Base-by-base conservation (phyloP, 306 rosid genomes). In the Lathyrus sativus region DNA sequence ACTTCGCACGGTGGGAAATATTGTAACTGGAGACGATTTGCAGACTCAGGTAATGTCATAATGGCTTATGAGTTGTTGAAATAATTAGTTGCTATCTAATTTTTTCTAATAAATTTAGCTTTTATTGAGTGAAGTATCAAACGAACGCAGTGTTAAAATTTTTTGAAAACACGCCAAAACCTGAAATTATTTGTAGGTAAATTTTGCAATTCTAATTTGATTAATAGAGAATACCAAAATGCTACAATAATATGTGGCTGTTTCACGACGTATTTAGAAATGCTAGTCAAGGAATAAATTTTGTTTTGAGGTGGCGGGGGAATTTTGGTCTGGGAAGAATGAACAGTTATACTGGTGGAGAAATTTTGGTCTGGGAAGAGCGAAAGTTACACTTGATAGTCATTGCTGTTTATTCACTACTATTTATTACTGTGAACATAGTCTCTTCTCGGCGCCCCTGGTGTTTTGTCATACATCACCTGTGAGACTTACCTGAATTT, bases 1-100 rank as follows among this genome's bases (percentile, higher is more conserved):
- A 37, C 93, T 91, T 77, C 97, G 97, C 70, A 88, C 97, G 1
- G 96, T 88, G 55, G 97, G 97, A 76, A 91, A 91, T 82, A 88
- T 91, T 80, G 97, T 88, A 67, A 91, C 96, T 0, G 97, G 97
- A 70, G 97, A 91, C 46, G 97, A 91, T 70, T 10, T 76, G 14
- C 97, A 91, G 77, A 91, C 97, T 57, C 97, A 88, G 93, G 97
- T 91, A 80, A 75, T 64, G 48, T 22, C 53, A 18, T 19, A 62
- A 15, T 35, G 13, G 22, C 41, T 45, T 57, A 45, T 45, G 43
- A 11, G 38, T 11, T 6, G 11, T 9, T 64, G 50, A 46, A 10
- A 59, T 65, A 65, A 49, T 26, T 65, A 53, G 22, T 35, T 26
- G 53, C 31, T 59, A 37, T 35, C 28, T n/a, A n/a, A 33, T 63